Evolutionary conservation across 768 basidiomycete species (phyloP).

Genomic region (Antrodiella citrinella): DNA sequence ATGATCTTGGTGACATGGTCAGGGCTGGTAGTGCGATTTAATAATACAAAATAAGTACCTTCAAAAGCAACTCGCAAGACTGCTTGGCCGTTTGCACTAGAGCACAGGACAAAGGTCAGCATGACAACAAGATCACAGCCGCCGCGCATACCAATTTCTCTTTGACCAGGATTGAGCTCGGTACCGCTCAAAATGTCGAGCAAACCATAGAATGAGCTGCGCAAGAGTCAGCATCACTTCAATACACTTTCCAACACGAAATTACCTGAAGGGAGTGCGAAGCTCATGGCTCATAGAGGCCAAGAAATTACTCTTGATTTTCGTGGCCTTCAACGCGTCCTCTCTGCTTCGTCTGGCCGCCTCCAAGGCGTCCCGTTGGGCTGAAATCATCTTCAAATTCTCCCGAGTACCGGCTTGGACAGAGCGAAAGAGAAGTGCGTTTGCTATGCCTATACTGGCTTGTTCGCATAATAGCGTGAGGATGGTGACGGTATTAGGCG

Average conservation of each 20-base stretch:
- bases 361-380: conserved; percentile 61
- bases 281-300: conserved; percentile 74
- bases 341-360: conserved; percentile 62
- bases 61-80: conserved; percentile 66
- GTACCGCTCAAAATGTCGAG: conserved; percentile 69
- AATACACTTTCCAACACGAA: neutral
- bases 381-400: conserved; percentile 72
- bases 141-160: conserved; percentile 48
- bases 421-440: conserved; percentile 66
- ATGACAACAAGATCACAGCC: neutral
- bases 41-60: conserved; percentile 36
- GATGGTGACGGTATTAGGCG: conserved; percentile 50
- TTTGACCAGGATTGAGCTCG: conserved; percentile 59
- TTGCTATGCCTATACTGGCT: conserved; percentile 69
- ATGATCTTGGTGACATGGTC: conserved; percentile 43
- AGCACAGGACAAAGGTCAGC: neutral
- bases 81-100: conserved; percentile 71
- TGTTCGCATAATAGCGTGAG: conserved; percentile 63
- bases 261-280: conserved; percentile 68
- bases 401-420: conserved; percentile 68
- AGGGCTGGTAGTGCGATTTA: neutral
- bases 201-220: conserved; percentile 68
- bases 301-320: conserved; percentile 76
- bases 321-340: conserved; percentile 63
- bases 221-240: conserved; percentile 2